phyloP scores from a whole-genome alignment of 805 yeast genomes.

The Ogataea paraovalis region DNA sequence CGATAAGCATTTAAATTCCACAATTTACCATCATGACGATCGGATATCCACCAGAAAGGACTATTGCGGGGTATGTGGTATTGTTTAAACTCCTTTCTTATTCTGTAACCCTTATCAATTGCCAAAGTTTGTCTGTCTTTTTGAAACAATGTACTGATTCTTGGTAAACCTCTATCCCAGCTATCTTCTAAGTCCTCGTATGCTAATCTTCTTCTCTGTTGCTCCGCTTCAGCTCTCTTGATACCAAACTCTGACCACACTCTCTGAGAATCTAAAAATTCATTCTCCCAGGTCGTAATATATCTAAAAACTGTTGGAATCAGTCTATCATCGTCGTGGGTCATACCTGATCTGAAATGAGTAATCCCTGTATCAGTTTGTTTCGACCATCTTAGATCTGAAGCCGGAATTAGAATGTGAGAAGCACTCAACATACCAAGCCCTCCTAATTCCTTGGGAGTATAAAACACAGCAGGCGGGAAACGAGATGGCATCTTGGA shows the following conservation, averaged over 20 bases:
- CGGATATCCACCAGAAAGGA: slow-evolving; percentile 96
- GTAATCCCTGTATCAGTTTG: slow-evolving; percentile 95
- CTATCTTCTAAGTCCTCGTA: slow-evolving; percentile 91
- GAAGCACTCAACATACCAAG: slow-evolving; percentile 97
- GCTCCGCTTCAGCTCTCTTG: slow-evolving; percentile 80
- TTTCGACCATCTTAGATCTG: slow-evolving; percentile 85
- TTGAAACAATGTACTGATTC: slow-evolving; percentile 92
- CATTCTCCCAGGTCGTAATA: slow-evolving; percentile 95
- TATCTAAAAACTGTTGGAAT: slow-evolving; percentile 94
- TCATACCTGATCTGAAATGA: slow-evolving; percentile 92
- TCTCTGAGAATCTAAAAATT: slow-evolving; percentile 86
- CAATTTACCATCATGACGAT: slow-evolving; percentile 89
- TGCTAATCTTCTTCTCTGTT: slow-evolving; percentile 79
- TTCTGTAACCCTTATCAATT: slow-evolving; percentile 89
- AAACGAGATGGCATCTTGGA: slow-evolving; percentile 98
- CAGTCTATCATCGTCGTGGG: slow-evolving; percentile 69
- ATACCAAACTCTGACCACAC: slow-evolving; percentile 98
- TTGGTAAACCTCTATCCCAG: slow-evolving; percentile 97
- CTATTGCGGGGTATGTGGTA: slow-evolving; percentile 67
- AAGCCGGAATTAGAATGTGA: slow-evolving; percentile 89
- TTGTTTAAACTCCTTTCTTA: slow-evolving; percentile 73
- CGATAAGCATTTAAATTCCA: slow-evolving; percentile 94
- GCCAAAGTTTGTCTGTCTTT: slow-evolving; percentile 93
- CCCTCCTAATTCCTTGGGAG: slow-evolving; percentile 97
- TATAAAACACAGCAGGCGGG: slow-evolving; percentile 97